Conservation (phyloP, 441 rosid genomes). For the Gossypium lobatum region DNA sequence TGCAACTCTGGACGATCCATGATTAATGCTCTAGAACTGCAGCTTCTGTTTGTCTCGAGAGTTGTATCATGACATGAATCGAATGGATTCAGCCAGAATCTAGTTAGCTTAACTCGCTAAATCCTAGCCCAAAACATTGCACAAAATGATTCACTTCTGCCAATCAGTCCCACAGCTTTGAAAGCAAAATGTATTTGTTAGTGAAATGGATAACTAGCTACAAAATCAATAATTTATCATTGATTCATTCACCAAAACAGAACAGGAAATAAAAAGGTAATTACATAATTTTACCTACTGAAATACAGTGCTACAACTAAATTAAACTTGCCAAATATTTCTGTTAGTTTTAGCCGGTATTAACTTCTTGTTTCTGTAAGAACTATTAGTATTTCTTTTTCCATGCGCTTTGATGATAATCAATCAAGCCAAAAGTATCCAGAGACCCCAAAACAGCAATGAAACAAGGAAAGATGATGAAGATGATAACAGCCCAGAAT, state of each 20-base stretch:
- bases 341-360: slow-evolving; percentile 13
- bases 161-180: not conserved
- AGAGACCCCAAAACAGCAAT: slow-evolving; percentile 15
- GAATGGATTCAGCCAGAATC: not conserved
- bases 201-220: not conserved
- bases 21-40: slow-evolving; percentile 4
- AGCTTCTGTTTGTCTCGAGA: not conserved
- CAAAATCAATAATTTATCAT: not conserved
- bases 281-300: not conserved
- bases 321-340: slow-evolving; percentile 10
- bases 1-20: not conserved
- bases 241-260: not conserved
- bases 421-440: slow-evolving; percentile 15
- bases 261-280: not conserved
- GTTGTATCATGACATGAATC: not conserved
- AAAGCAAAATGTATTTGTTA: not conserved
- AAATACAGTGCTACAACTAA: not conserved
- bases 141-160: not conserved
- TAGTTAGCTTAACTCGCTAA: not conserved
- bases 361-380: slow-evolving; percentile 18
- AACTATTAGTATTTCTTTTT: not conserved
- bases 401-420: not conserved
- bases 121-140: not conserved
- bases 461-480: slow-evolving; percentile 11
- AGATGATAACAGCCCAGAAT: slow-evolving; percentile 17